Evolutionary conservation across 768 basidiomycete species (phyloP).

Genomic region (Leccinum arenicola): DNA sequence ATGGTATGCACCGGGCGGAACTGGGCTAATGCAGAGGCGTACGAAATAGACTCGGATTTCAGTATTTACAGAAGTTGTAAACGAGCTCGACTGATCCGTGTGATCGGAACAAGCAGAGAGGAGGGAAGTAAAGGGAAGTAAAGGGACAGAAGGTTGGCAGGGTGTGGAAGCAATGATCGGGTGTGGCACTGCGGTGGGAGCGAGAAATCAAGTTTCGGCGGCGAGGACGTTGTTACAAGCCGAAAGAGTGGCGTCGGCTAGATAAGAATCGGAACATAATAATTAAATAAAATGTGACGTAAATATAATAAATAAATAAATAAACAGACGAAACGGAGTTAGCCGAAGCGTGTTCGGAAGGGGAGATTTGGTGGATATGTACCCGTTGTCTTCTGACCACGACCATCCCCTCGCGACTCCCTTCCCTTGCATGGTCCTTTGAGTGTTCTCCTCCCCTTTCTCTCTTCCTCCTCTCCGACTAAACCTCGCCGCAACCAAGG

Average conservation of each 20-base stretch:
- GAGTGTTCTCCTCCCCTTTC: constrained; percentile 28
- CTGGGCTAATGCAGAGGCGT: constrained; percentile 1
- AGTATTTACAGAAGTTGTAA: not conserved
- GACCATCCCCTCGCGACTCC: constrained; percentile 19
- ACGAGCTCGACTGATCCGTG: constrained; percentile 8
- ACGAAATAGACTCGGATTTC: not conserved
- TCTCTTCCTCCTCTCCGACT: constrained; percentile 34
- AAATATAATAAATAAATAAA: constrained; percentile 3
- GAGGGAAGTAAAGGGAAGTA: not conserved
- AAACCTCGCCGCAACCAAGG: constrained; percentile 49
- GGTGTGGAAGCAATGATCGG: constrained; percentile 15
- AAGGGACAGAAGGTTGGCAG: not conserved
- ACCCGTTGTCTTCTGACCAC: constrained; percentile 32
- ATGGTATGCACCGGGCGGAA: constrained; percentile 16
- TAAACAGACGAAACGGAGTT: constrained; percentile 22
- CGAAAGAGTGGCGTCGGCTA: constrained; percentile 26
- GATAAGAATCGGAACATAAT: constrained; percentile 16
- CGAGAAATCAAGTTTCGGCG: constrained; percentile 5
- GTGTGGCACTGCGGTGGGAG: constrained; percentile 15
- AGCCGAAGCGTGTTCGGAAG: constrained; percentile 26
- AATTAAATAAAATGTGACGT: not conserved
- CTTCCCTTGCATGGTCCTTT: constrained; percentile 36
- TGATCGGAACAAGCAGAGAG: constrained; percentile 1
- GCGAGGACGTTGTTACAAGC: constrained; percentile 5
- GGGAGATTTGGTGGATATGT: constrained; percentile 26